Percentiles rank a stretch among this genome's conserved stretches.
Evolutionary conservation across 2,329 filamentous ascomycete species (phyloP).

Genomic region (Calycina herbarum): DNA sequence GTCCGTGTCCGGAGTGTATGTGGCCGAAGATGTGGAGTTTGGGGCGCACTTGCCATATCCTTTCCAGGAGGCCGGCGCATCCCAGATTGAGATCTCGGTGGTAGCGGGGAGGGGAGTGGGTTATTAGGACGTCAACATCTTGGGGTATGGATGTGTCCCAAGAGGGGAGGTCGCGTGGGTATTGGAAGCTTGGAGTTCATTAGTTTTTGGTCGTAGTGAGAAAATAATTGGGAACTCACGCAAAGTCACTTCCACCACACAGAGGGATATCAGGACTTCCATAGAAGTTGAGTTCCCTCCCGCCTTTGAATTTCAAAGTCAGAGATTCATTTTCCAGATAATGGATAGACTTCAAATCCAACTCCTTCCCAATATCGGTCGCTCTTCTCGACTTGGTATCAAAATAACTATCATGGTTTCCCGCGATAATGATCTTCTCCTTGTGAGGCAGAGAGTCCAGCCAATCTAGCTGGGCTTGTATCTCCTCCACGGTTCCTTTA

Average conservation of each 20-base stretch:
- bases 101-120: constrained; percentile 63
- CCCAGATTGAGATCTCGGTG: constrained; percentile 55
- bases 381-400: constrained; percentile 63
- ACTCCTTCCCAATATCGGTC: constrained; percentile 54
- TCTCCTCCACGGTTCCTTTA: constrained; percentile 66
- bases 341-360: constrained; percentile 67
- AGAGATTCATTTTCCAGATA: constrained; percentile 74
- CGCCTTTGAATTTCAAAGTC: constrained; percentile 60
- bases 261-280: constrained; percentile 79
- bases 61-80: constrained; percentile 56
- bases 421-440: constrained; percentile 79
- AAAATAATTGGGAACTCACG: constrained; percentile 38
- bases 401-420: constrained; percentile 88
- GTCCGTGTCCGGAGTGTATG: constrained; percentile 62
- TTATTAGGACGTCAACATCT: constrained; percentile 63
- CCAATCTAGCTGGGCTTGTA: constrained; percentile 87
- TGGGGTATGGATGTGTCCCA: constrained; percentile 61
- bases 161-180: constrained; percentile 54
- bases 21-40: constrained; percentile 66
- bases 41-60: constrained; percentile 60
- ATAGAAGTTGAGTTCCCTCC: constrained; percentile 68
- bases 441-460: constrained; percentile 69
- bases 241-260: constrained; percentile 71
- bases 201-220: constrained; percentile 5
- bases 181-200: constrained; percentile 53